phyloP scores from a whole-genome alignment of 2,329 filamentous ascomycete species.

The Fragosphaeria purpurea region DNA sequence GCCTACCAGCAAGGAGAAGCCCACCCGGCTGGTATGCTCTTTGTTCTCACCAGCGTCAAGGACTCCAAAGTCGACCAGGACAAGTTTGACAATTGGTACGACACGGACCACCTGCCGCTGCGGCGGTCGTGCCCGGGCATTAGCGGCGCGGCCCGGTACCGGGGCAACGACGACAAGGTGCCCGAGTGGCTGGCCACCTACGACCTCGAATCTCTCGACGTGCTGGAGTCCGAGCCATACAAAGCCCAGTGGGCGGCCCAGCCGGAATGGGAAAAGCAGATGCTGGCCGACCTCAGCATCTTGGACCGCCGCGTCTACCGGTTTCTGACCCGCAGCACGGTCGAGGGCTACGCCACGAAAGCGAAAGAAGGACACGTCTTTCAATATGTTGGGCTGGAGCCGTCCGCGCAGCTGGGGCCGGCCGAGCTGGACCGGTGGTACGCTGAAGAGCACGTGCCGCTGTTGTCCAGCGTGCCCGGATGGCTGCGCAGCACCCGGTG shows the following conservation, averaged over 20 bases:
- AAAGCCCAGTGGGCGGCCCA: not conserved
- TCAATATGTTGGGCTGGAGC: not conserved
- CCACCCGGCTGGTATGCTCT: not conserved
- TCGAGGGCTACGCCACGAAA: not conserved
- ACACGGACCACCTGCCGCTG: not conserved
- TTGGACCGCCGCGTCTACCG: not conserved
- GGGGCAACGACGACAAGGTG: not conserved
- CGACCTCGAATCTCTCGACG: not conserved
- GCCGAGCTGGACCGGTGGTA: not conserved
- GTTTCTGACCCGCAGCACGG: not conserved
- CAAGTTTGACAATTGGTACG: not conserved
- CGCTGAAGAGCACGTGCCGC: not conserved
- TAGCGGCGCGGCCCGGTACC: not conserved
- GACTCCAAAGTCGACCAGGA: not conserved
- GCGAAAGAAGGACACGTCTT: not conserved
- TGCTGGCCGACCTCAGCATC: not conserved
- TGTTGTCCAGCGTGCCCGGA: not conserved
- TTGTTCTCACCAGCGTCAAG: not conserved
- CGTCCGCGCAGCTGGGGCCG: not conserved
- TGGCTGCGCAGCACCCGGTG: not conserved
- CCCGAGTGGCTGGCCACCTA: not conserved
- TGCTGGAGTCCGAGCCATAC: not conserved
- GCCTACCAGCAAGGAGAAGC: not conserved
- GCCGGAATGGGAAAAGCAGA: not conserved
- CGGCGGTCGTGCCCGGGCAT: not conserved